Base-by-base conservation (phyloP, 345 rosid species). In the Heritiera littoralis region DNA sequence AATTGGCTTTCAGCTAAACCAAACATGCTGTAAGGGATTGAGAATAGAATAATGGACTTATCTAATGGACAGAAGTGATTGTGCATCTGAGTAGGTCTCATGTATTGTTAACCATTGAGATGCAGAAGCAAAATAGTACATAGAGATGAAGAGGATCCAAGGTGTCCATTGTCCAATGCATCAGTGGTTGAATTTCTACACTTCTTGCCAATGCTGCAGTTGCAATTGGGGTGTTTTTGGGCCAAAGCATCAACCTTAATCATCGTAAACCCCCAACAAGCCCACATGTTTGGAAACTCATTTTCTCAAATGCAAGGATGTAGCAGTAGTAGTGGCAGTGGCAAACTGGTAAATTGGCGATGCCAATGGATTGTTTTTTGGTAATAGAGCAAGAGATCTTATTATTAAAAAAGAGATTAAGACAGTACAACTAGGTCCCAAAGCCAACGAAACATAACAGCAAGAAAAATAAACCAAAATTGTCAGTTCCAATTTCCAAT, bases 111-210 rank as follows among this genome's bases (percentile, higher is more conserved):
- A 61, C 17, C 35, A 17, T 56, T 9, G 28, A 6, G 61, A 60
- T 60, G 35, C 65, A 60, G 65, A 23, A 23, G 28, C 28, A 23
- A 0, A 23, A 23, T 9, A 10, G 65, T 35, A 60, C 65, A 23
- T 8, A 58, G 40, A 13, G 74, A 48, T 30, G 8, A 32, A 51
- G 75, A 52, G 77, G 52, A 56, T 74, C 77, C 66, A 40, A 74
- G 49, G 77, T 56, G 66, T 40, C 66, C 77, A 56, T 18, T 54
- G 7, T 73, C 64, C 76, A 54, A 55, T 18, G 66, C 46, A n/a
- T 40, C 51, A 73, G 56, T 66, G 77, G 66, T 56, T 74, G 35
- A 32, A 38, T 74, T 74, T 74, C 15, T 43, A 32, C 45, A 65
- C 69, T 65, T 65, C 35, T 35, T 35, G 11, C 69, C 20, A 14